Base-by-base conservation (phyloP, 441 rosid genomes). In the Bruguiera hainesii region DNA sequence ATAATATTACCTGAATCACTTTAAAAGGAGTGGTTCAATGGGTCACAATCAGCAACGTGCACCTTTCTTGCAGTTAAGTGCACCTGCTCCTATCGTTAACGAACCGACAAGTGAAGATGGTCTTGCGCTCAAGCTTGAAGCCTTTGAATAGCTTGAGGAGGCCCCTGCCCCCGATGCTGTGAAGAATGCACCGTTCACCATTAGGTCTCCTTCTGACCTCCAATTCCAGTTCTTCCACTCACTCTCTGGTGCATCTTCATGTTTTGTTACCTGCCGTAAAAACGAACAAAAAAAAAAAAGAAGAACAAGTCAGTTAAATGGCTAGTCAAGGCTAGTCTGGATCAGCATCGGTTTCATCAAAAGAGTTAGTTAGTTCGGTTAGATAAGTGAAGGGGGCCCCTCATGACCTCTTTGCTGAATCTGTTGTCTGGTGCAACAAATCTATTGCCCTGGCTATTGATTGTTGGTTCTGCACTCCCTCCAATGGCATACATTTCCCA, bases 401-500 rank as follows among this genome's bases (percentile, higher is more conserved):
- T 25, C 26, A 49, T 48, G 23, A 77, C 96, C 90, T 88, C 95
- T 78, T 87, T 92, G 46, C 87, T 85, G 21, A 74, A 80, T 6
- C 83, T 73, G 57, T 85, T 74, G n/a, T 51, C 64, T 0, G 90
- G 88, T 28, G 96, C 98, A 58, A 81, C 79, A 19, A 89, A 92
- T 63, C 91, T 74, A 79, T 92, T 89, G 61, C 95, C 96, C 76
- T 92, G 95, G 76, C 98, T 89, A 78, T 89, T 89, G 77, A 92
- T 92, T 64, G 96, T 92, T 42, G 98, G 96, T 33, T 67, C 65
- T 48, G 95, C 98, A 57, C 95, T 92, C 71, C 96, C 98, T 56
- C 96, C 96, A 7, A 89, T 89, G 3, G 98, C 95, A 67, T 89
- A 92, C 89, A 85, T 92, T 65, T 85, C 86, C 98, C 98, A 88